Conservation (phyloP, 148 eudicot species). For the Amaranthus cruentus region DNA sequence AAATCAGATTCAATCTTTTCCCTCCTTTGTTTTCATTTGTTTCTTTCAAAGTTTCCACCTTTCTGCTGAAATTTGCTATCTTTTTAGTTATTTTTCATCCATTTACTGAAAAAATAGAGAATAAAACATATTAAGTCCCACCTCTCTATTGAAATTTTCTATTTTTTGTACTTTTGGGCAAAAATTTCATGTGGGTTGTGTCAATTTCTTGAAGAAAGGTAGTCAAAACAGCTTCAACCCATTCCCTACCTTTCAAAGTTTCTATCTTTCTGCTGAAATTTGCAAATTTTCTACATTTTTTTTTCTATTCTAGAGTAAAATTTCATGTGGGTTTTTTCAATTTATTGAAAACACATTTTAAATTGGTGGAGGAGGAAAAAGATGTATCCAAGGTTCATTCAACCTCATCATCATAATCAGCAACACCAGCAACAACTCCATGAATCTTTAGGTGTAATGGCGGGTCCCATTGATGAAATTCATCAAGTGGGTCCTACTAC, state of each 20-base stretch:
- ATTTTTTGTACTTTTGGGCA: no score
- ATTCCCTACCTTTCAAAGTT: background rate
- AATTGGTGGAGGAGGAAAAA: background rate
- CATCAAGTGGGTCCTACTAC: slow-evolving; percentile 29
- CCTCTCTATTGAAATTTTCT: no score
- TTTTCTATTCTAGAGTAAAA: background rate
- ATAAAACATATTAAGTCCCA: no score
- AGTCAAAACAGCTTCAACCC: no score
- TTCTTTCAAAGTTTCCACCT: no score
- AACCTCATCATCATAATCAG: slow-evolving; percentile 25
- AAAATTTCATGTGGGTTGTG: no score
- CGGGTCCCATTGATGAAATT: slow-evolving; percentile 34
- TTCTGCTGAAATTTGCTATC: no score
- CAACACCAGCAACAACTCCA: slow-evolving; percentile 25
- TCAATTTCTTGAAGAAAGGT: no score
- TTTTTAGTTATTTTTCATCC: no score
- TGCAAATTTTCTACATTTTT: background rate
- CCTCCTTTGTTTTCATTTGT: no score
- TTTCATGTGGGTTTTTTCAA: background rate
- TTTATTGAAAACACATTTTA: background rate
- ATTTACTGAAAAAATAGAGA: no score
- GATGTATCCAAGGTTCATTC: slow-evolving; percentile 50
- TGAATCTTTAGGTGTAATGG: slow-evolving; percentile 31
- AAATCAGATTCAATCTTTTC: no score
- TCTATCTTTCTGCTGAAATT: background rate